A percentile compares a stretch with the other conserved stretches of the same genome.
Conservation (phyloP, 2,329 filamentous ascomycete genomes). For the Botryotinia calthae region DNA sequence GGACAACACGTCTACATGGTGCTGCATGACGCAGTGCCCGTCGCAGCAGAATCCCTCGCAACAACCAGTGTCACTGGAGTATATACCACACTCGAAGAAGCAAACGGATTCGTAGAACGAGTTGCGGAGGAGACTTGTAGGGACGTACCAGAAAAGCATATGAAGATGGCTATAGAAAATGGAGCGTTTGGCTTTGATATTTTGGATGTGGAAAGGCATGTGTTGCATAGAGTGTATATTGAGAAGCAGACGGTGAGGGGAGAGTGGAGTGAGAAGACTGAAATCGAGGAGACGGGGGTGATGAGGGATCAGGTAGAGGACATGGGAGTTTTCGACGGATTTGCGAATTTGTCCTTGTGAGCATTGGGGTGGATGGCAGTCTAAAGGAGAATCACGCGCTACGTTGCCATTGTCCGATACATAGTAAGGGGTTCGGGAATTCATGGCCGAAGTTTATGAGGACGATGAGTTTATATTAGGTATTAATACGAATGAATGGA, state of each 20-base stretch:
- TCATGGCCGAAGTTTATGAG: not conserved
- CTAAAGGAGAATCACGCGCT: too few relatives aligned
- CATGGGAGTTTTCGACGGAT: not conserved
- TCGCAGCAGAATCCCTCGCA: not conserved
- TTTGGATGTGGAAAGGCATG: not conserved
- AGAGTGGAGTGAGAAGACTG: not conserved
- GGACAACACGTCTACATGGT: not conserved
- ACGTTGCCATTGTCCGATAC: not conserved
- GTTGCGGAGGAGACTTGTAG: slow-evolving; percentile 5
- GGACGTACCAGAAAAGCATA: not conserved
- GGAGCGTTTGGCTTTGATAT: slow-evolving; percentile 8
- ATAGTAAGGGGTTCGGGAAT: not conserved
- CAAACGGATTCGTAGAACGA: not conserved
- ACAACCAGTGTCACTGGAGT: not conserved
- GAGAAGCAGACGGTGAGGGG: not conserved
- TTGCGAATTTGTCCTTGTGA: slow-evolving; percentile 8
- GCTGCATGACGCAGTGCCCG: not conserved
- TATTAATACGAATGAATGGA: not conserved
- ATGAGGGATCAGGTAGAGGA: not conserved
- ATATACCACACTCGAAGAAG: slow-evolving; percentile 1
- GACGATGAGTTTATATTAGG: not conserved
- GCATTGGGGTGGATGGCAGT: not conserved
- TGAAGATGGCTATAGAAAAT: not conserved
- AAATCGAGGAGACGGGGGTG: not conserved
- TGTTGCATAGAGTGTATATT: not conserved